Evolutionary conservation across 2,329 filamentous ascomycete genomes (phyloP).

Genomic region (Lecanicillium sp.): DNA sequence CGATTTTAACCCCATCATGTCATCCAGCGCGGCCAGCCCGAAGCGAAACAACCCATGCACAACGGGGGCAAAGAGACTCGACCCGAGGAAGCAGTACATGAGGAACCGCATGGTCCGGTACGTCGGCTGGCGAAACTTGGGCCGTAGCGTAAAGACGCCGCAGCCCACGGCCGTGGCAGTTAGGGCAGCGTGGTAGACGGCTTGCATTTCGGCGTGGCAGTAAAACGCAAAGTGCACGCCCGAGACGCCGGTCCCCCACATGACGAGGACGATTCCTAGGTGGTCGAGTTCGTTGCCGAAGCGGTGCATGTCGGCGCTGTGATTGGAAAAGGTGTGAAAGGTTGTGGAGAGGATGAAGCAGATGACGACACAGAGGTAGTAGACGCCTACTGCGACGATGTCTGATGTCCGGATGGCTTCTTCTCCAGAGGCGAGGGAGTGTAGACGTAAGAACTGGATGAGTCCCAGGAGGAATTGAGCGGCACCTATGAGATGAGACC

Average conservation of each 20-base stretch:
- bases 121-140: slow-evolving; percentile 16
- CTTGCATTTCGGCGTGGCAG: slow-evolving; percentile 11
- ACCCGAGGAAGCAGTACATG: slow-evolving; percentile 15
- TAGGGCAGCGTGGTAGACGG: slow-evolving; percentile 13
- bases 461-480: slow-evolving; percentile 14
- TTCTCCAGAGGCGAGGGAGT: slow-evolving; percentile 6
- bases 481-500: slow-evolving; percentile 19
- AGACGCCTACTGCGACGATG: slow-evolving; percentile 12
- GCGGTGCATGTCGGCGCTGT: slow-evolving; percentile 17
- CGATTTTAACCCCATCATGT: slow-evolving; percentile 15
- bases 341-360: slow-evolving; percentile 18
- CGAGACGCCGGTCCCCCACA: slow-evolving; percentile 18
- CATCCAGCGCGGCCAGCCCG: slow-evolving; percentile 12
- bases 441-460: slow-evolving; percentile 8
- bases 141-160: slow-evolving; percentile 16
- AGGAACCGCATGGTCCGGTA: slow-evolving; percentile 17
- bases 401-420: slow-evolving; percentile 3
- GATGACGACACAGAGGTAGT: slow-evolving; percentile 16
- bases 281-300: slow-evolving; percentile 21
- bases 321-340: slow-evolving; percentile 22
- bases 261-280: slow-evolving; percentile 20
- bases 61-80: slow-evolving; percentile 17
- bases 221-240: slow-evolving; percentile 18
- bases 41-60: slow-evolving; percentile 13
- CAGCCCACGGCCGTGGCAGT: slow-evolving; percentile 17